Evolutionary conservation across 768 basidiomycete species (phyloP).

Genomic region (Sutorius australiensis): DNA sequence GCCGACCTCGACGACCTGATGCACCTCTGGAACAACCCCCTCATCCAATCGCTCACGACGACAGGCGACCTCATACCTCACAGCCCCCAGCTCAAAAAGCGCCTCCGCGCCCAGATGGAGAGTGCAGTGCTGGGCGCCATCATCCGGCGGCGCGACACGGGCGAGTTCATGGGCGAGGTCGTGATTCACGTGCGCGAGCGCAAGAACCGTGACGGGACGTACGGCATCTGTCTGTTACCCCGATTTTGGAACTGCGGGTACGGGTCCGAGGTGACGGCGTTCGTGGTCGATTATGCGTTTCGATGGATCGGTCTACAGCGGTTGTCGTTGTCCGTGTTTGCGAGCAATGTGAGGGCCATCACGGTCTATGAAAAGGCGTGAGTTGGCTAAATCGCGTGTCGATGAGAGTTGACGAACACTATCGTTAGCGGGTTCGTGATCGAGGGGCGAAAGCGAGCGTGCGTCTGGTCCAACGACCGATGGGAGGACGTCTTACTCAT

Average conservation of each 20-base stretch:
- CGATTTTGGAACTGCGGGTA: conserved; percentile 40
- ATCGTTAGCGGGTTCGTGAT: conserved; percentile 36
- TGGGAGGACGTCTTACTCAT: conserved; percentile 40
- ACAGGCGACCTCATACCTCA: conserved; percentile 13
- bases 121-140: conserved; percentile 28
- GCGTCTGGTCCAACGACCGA: conserved; percentile 33
- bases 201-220: conserved; percentile 30
- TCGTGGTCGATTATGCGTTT: conserved; percentile 41
- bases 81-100: conserved; percentile 13
- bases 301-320: conserved; percentile 38
- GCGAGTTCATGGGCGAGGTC: conserved; percentile 33
- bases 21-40: conserved; percentile 29
- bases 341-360: conserved; percentile 37
- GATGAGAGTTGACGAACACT: neutral
- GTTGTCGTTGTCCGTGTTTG: conserved; percentile 38
- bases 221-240: conserved; percentile 30
- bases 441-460: conserved; percentile 37
- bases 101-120: conserved; percentile 22
- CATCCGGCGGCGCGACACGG: conserved; percentile 26
- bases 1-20: conserved; percentile 32
- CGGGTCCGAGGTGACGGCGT: conserved; percentile 39
- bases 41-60: conserved; percentile 21
- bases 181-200: conserved; percentile 25
- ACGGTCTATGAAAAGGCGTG: conserved; percentile 42
- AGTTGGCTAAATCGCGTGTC: conserved; percentile 18